Percentiles rank a stretch among this genome's conserved stretches.
Evolutionary conservation across 2,329 filamentous ascomycete species (phyloP).

Genomic region (Aspergillus floridensis): DNA sequence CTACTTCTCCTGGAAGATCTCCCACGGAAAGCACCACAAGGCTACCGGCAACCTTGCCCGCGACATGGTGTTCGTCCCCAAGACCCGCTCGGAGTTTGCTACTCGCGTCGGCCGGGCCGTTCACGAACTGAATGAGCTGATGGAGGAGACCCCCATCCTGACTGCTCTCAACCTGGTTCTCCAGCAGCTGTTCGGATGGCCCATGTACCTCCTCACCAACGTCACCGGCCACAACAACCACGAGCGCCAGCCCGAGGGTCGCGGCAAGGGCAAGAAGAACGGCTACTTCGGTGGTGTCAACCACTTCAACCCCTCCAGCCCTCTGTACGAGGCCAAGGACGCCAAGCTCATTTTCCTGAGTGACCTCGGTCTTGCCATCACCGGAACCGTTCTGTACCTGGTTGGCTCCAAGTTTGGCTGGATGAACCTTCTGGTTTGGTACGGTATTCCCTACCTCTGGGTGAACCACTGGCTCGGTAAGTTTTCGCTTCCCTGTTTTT

Average conservation of each 20-base stretch:
- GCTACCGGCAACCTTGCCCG: constrained; percentile 94
- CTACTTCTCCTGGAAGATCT: constrained; percentile 99
- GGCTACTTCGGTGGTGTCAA: constrained; percentile 79
- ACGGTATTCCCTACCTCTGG: constrained; percentile 92
- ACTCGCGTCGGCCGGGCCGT: constrained; percentile 68
- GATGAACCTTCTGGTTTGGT: constrained; percentile 88
- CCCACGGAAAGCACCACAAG: constrained; percentile 99
- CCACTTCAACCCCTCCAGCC: constrained; percentile 87
- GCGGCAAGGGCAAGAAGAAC: constrained; percentile 88
- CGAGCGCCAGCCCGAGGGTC: constrained; percentile 84
- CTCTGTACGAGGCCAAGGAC: constrained; percentile 87
- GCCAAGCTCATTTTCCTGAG: constrained; percentile 82
- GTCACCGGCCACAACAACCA: constrained; percentile 97
- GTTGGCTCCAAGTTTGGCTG: constrained; percentile 78
- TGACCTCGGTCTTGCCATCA: constrained; percentile 74
- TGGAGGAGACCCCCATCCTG: constrained; percentile 88
- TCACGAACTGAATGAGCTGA: constrained; percentile 83
- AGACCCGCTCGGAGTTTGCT: constrained; percentile 79
- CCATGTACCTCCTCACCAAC: constrained; percentile 84
- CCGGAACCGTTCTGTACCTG: constrained; percentile 59
- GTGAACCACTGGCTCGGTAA: constrained; percentile 98
- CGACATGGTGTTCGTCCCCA: constrained; percentile 98
- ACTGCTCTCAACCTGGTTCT: constrained; percentile 70
- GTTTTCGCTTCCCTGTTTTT: constrained; percentile 37
- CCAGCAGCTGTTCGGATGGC: constrained; percentile 93